Percentiles rank a stretch among this genome's conserved stretches.
These are phyloP conservation scores for Leishmania guyanensis DNA, from an alignment of 208 protist species.

Conservation along the genomic window DNA sequence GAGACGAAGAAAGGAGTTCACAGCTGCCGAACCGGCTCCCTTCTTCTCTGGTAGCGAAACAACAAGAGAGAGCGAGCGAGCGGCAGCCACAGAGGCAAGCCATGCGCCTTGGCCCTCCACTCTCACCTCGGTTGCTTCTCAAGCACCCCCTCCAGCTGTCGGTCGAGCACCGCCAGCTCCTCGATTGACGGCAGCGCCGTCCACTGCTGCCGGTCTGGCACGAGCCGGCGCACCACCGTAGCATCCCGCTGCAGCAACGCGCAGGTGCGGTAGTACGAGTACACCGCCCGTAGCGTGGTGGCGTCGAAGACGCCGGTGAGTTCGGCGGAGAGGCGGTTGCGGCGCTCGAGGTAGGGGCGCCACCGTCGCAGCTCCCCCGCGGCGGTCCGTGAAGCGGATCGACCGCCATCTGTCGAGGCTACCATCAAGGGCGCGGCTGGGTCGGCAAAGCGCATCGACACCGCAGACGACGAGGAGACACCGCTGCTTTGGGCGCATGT, in stretches of 20 bases:
- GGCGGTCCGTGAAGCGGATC: background rate
- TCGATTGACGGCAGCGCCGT: slow-evolving; percentile 70
- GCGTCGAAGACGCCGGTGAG: slow-evolving; percentile 37
- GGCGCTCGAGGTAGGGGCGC: slow-evolving; percentile 40
- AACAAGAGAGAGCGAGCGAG: background rate
- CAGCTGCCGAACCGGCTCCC: background rate
- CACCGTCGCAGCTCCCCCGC: slow-evolving; percentile 9
- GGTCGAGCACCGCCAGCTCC: slow-evolving; percentile 77
- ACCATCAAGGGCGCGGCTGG: slow-evolving; percentile 13
- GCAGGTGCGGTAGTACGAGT: slow-evolving; percentile 67
- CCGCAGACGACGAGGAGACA: background rate
- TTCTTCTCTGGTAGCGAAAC: background rate
- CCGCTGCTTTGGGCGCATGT: too few relatives aligned
- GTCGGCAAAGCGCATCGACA: slow-evolving; percentile 6
- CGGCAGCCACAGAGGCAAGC: background rate
- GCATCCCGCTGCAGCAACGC: slow-evolving; percentile 60
- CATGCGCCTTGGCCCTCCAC: background rate
- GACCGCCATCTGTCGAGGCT: background rate
- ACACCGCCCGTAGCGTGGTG: slow-evolving; percentile 46
- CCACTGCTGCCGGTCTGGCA: slow-evolving; percentile 70
- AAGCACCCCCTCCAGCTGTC: slow-evolving; percentile 38
- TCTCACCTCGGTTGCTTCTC: background rate
- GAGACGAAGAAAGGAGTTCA: background rate
- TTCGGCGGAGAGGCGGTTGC: slow-evolving; percentile 31
- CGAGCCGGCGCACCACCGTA: slow-evolving; percentile 51